Percentiles rank a stretch among this genome's conserved stretches.
Evolutionary conservation across 106 monocot genomes (phyloP).

Genomic region (Dendrobium officinale): DNA sequence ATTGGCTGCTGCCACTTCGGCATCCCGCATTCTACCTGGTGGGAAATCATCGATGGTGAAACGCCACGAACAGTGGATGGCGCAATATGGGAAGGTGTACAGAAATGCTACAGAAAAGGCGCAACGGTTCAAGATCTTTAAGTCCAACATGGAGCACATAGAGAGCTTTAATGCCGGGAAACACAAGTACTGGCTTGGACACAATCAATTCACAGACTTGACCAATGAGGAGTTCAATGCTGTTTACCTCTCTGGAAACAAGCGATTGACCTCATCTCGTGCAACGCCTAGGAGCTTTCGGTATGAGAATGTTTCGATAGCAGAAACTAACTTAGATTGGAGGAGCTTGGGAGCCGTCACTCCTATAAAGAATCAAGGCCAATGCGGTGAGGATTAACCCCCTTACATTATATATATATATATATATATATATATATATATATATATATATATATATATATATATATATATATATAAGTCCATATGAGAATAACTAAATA

Average conservation of each 20-base stretch:
- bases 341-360: constrained; percentile 59
- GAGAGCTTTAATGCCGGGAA: constrained; percentile 68
- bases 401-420: background rate
- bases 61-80: constrained; percentile 11
- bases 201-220: constrained; percentile 75
- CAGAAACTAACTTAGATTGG: constrained; percentile 60
- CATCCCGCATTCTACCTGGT: background rate
- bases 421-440: background rate
- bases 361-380: constrained; percentile 63
- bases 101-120: constrained; percentile 24
- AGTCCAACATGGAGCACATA: constrained; percentile 25
- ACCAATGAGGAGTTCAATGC: constrained; percentile 70
- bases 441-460: background rate
- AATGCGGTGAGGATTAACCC: constrained; percentile 40
- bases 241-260: constrained; percentile 27
- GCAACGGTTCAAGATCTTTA: constrained; percentile 52
- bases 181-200: constrained; percentile 43
- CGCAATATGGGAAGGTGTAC: background rate
- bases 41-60: background rate
- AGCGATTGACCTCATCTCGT: background rate
- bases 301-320: constrained; percentile 16
- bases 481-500: background rate
- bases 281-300: constrained; percentile 18
- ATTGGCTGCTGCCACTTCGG: background rate
- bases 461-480: background rate